Percentiles rank a stretch among this genome's conserved stretches.
phyloP scores from a whole-genome alignment of 805 yeast genomes.

The Teunomyces stri region DNA sequence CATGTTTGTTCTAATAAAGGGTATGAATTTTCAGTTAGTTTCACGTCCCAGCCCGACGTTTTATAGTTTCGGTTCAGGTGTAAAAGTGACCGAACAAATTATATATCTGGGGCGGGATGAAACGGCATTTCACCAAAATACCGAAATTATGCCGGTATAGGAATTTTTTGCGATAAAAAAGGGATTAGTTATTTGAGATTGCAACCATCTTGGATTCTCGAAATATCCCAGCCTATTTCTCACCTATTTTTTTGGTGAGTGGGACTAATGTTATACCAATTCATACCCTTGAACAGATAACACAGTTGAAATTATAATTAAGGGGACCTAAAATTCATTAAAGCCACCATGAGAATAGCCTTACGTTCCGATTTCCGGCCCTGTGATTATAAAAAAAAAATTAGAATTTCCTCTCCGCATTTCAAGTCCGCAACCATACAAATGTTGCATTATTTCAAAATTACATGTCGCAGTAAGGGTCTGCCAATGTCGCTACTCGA shows the following conservation, averaged over 20 bases:
- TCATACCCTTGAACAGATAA: too few relatives aligned
- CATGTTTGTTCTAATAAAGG: not conserved
- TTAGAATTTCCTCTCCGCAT: not conserved
- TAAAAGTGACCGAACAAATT: not conserved
- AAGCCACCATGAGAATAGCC: not conserved
- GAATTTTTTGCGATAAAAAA: not conserved
- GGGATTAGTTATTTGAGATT: not conserved
- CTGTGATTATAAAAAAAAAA: not conserved
- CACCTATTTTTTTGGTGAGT: too few relatives aligned
- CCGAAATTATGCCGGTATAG: conserved; percentile 1
- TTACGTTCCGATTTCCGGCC: not conserved
- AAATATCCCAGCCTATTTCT: too few relatives aligned
- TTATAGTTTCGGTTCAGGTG: not conserved
- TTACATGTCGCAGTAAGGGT: too few relatives aligned
- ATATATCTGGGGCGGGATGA: not conserved
- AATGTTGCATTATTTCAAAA: not conserved
- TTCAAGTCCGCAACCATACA: not conserved
- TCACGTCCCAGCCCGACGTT: not conserved
- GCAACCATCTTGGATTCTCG: not conserved
- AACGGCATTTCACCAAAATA: not conserved
- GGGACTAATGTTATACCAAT: too few relatives aligned
- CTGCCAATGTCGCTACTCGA: not conserved
- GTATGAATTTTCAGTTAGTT: not conserved
- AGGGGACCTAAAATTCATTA: not conserved
- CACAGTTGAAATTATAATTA: not conserved